These are phyloP conservation scores for Paraglomus occultum DNA, from an alignment of 192 early-diverging fungal genomes.

Conservation along the genomic window DNA sequence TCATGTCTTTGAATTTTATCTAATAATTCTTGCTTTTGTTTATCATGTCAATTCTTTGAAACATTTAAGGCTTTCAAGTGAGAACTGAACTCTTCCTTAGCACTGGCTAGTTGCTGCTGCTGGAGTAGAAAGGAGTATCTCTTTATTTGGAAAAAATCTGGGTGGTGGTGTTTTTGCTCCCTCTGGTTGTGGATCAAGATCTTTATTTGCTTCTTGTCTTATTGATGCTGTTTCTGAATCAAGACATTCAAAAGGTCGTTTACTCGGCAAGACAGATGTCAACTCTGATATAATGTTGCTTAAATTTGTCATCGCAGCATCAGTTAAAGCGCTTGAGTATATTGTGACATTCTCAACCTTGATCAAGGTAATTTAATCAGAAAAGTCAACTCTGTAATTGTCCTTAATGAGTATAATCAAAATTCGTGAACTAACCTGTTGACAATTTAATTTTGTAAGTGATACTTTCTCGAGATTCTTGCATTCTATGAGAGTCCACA, in stretches of 20 bases:
- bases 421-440: not conserved
- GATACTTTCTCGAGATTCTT: not conserved
- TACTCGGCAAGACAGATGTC: not conserved
- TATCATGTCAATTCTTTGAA: too few relatives aligned
- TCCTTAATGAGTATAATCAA: not conserved
- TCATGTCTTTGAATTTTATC: too few relatives aligned
- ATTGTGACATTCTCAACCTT: conserved; percentile 12
- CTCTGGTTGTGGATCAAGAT: too few relatives aligned
- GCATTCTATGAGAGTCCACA: conserved; percentile 11
- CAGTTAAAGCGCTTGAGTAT: conserved; percentile 18
- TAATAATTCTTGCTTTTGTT: too few relatives aligned
- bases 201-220: too few relatives aligned
- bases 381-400: not conserved
- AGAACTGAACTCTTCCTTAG: too few relatives aligned
- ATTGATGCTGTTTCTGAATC: too few relatives aligned
- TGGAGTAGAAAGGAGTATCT: conserved; percentile 3
- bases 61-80: too few relatives aligned
- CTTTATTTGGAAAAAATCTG: conserved; percentile 1
- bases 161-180: conserved; percentile 3
- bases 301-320: conserved; percentile 11
- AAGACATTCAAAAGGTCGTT: not conserved
- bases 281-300: conserved; percentile 13
- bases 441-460: conserved; percentile 9
- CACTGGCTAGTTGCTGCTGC: too few relatives aligned
- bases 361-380: not conserved